Evolutionary conservation across 495 filamentous ascomycete species (phyloP).

Genomic region (Corynascus novoguineensis): DNA sequence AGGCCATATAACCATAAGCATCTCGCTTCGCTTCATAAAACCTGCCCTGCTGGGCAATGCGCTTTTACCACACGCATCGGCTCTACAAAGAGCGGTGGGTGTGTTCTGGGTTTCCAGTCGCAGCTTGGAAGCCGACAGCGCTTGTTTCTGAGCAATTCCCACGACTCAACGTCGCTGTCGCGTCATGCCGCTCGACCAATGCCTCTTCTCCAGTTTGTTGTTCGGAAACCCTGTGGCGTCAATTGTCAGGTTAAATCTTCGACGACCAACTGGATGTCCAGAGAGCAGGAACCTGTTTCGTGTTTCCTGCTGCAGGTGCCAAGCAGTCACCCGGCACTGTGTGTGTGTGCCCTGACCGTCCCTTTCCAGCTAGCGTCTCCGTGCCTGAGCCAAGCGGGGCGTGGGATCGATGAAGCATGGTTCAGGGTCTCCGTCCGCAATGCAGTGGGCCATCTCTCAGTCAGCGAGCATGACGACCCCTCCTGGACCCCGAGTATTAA

Average conservation of each 20-base stretch:
- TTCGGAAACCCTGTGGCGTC: constrained; percentile 1
- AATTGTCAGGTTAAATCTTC: neutral
- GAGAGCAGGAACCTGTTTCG: constrained; percentile 8
- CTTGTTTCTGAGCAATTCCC: neutral
- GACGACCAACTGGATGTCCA: too few species aligned
- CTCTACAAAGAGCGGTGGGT: too few species aligned
- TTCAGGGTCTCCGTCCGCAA: constrained; percentile 20
- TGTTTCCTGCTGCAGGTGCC: constrained; percentile 12
- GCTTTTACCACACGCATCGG: too few species aligned
- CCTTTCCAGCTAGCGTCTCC: constrained; percentile 12
- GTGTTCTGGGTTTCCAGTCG: too few species aligned
- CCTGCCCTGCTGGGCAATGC: too few species aligned
- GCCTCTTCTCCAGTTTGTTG: constrained; percentile 8
- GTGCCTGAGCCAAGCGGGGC: constrained; percentile 17
- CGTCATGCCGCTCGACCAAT: neutral
- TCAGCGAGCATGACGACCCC: neutral
- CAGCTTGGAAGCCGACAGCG: neutral
- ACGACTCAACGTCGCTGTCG: neutral
- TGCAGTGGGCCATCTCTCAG: neutral
- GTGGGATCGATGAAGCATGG: constrained; percentile 18
- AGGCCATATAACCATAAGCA: too few species aligned
- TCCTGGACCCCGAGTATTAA: constrained; percentile 3
- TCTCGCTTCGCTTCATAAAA: too few species aligned
- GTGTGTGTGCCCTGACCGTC: constrained; percentile 15
- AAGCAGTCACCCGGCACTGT: constrained; percentile 9